phyloP scores from a whole-genome alignment of 306 rosid species.

The Glycine latifolia region DNA sequence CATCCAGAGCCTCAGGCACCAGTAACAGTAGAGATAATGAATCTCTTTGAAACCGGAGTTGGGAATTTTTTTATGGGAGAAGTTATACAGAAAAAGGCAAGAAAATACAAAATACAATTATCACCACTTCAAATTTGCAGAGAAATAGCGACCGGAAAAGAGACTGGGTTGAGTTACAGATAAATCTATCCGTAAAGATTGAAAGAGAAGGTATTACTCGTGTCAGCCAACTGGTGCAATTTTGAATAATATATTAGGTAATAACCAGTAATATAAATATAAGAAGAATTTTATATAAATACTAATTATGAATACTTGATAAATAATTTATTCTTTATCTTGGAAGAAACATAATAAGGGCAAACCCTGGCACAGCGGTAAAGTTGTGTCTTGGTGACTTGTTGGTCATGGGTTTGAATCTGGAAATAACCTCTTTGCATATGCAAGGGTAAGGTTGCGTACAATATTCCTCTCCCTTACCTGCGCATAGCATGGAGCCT shows the following conservation, averaged over 20 bases:
- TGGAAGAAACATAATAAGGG: not conserved
- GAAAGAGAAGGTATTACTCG: not conserved
- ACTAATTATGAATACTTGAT: not conserved
- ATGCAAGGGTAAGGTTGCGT: no score
- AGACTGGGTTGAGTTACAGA: not conserved
- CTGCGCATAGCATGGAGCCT: no score
- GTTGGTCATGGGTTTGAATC: no score
- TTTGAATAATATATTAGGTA: not conserved
- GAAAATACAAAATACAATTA: not conserved
- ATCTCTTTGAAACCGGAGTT: no score
- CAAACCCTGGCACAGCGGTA: no score
- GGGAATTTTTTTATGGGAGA: not conserved
- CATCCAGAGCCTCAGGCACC: not conserved
- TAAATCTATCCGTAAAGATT: not conserved
- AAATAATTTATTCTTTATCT: not conserved
- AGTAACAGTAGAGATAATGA: not conserved
- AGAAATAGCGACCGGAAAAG: not conserved
- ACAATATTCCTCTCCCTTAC: no score
- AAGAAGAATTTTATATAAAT: not conserved
- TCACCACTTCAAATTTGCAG: constrained; percentile 12
- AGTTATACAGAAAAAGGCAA: not conserved
- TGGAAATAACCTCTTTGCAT: no score
- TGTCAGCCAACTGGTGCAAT: constrained; percentile 13
- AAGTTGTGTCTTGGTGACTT: no score
- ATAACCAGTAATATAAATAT: not conserved